A percentile compares a stretch with the other conserved stretches of the same genome.
Evolutionary conservation across 768 basidiomycete genomes (phyloP).

Genomic region (Leccinum boreale): DNA sequence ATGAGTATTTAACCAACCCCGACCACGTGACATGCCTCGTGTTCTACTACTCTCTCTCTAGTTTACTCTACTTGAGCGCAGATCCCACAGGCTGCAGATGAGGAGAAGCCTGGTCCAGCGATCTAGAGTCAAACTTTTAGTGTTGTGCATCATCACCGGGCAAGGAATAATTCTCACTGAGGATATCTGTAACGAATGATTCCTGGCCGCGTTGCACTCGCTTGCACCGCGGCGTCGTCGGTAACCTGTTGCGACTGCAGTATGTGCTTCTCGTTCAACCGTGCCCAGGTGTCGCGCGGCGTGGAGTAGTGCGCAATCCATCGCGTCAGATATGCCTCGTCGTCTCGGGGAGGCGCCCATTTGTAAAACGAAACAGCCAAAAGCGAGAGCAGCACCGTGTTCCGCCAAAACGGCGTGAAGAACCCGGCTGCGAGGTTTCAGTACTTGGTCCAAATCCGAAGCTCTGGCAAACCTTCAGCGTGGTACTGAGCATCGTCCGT

Average conservation of each 20-base stretch:
- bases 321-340: constrained; percentile 62
- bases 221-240: constrained; percentile 39
- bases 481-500: constrained; percentile 44
- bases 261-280: constrained; percentile 55
- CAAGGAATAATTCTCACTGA: constrained; percentile 50
- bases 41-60: not conserved
- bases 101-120: constrained; percentile 57
- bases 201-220: constrained; percentile 40
- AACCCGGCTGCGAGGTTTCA: constrained; percentile 43
- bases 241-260: constrained; percentile 40
- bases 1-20: constrained; percentile 9
- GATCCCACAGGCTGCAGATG: constrained; percentile 59
- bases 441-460: not conserved
- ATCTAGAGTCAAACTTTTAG: constrained; percentile 34
- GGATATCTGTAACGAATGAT: constrained; percentile 69
- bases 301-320: constrained; percentile 61
- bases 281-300: constrained; percentile 52
- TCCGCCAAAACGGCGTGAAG: constrained; percentile 63
- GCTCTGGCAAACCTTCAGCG: constrained; percentile 52
- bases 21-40: constrained; percentile 19
- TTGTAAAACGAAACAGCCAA: constrained; percentile 59
- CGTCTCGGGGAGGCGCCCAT: constrained; percentile 58
- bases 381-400: constrained; percentile 50
- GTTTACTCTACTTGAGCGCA: constrained; percentile 5
- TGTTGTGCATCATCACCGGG: not conserved